Base-by-base conservation (phyloP, 306 rosid species). In the Crataegus laevigata region DNA sequence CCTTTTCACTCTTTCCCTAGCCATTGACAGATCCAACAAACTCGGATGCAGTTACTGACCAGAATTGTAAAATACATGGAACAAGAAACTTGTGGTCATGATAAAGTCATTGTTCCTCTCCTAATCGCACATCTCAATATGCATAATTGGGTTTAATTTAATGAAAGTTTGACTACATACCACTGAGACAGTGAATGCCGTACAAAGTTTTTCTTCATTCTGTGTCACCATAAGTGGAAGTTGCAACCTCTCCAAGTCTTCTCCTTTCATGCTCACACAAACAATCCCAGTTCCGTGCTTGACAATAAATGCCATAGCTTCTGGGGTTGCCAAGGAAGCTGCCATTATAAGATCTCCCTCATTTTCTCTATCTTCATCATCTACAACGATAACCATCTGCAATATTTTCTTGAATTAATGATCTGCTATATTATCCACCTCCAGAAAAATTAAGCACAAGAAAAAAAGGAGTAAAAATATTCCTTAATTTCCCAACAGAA, bases 331-430 rank as follows among this genome's bases (percentile, higher is more conserved):
- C 84, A 89, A 64, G 61, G 88, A 76, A 58, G 98, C 94, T 18
- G 96, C 96, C 98, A 93, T 93, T 78, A 93, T 93, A 84, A 93
- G 79, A 73, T 93, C 96, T 79, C 98, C 98, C 81, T 90, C 98
- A 57, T 93, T 93, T 86, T 93, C 98, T 76, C 98, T 87, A 71
- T 87, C 96, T 81, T 92, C 98, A 13, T 89, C 98, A 25, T 93
- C 98, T 21, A 93, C 98, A 75, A 89, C 98, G 77, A 90, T 69
- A 59, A 93, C 94, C 89, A 93, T 84, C 98, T 93, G 89, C 85
- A 81, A 58, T 65, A 47, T n/a, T 70, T 19, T 47, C 43, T 63
- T 62, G 29, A 81, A 82, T 72, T 43, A 73, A 50, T 50, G 30
- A 63, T 62, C n/a, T 60, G 43, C 68, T n/a, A 73, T 67, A 61